phyloP scores from a whole-genome alignment of 2,329 filamentous ascomycete species.

The Nectriaceae sp. region DNA sequence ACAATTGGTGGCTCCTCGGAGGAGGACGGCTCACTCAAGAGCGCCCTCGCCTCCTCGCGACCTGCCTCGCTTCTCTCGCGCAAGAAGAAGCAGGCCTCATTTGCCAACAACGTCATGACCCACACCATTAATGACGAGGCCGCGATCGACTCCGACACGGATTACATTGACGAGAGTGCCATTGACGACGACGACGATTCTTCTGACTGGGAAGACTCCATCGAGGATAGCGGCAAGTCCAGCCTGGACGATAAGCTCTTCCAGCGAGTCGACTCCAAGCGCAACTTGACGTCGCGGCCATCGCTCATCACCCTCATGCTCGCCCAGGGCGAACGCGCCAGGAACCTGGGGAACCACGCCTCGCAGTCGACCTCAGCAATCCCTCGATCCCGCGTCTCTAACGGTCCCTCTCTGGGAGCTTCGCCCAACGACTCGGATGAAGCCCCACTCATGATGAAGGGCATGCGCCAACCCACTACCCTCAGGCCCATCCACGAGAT shows the following conservation, averaged over 20 bases:
- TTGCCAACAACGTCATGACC: conserved; percentile 74
- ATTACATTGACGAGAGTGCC: conserved; percentile 79
- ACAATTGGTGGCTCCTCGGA: conserved; percentile 65
- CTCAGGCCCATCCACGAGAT: conserved; percentile 62
- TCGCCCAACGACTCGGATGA: conserved; percentile 64
- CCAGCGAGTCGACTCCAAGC: conserved; percentile 85
- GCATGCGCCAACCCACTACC: conserved; percentile 47
- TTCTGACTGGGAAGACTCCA: conserved; percentile 65
- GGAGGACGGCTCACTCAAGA: conserved; percentile 74
- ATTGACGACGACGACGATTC: conserved; percentile 72
- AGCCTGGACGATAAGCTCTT: conserved; percentile 85
- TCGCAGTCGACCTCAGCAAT: conserved; percentile 70
- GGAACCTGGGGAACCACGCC: conserved; percentile 68
- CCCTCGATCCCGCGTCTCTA: conserved; percentile 58
- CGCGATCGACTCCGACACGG: conserved; percentile 59
- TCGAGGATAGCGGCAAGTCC: conserved; percentile 79
- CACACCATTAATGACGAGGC: conserved; percentile 62
- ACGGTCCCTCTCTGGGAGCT: conserved; percentile 44
- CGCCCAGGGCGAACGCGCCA: conserved; percentile 72
- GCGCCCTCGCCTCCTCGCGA: conserved; percentile 48
- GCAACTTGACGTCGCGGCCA: conserved; percentile 79
- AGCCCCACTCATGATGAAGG: conserved; percentile 65
- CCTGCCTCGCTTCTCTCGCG: conserved; percentile 42
- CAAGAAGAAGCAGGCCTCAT: conserved; percentile 78
- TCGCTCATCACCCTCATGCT: conserved; percentile 91